Percentiles rank a stretch among this genome's conserved stretches.
phyloP scores from a whole-genome alignment of 192 early-diverging fungal species.

The Coemansia sp. region DNA sequence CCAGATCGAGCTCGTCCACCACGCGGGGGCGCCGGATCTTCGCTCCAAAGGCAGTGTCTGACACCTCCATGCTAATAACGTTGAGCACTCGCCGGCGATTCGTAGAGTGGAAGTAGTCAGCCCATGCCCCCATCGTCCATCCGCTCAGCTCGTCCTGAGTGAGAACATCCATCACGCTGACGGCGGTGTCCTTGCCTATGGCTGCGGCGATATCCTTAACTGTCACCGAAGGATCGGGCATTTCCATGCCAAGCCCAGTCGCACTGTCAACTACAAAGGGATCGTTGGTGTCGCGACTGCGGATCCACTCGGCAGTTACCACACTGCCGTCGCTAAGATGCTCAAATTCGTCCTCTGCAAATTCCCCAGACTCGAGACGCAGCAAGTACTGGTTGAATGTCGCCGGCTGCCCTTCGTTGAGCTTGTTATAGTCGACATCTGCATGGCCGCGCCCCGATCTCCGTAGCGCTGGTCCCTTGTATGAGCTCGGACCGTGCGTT shows the following conservation, averaged over 20 bases:
- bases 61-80: conserved; percentile 87
- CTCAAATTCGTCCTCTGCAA: conserved; percentile 66
- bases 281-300: conserved; percentile 61
- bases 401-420: conserved; percentile 74
- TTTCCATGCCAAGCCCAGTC: conserved; percentile 76
- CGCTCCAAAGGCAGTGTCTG: conserved; percentile 65
- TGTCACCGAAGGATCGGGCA: conserved; percentile 65
- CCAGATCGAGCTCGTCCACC: conserved; percentile 87
- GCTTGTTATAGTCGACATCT: conserved; percentile 79
- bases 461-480: conserved; percentile 50
- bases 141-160: conserved; percentile 77
- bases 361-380: conserved; percentile 66
- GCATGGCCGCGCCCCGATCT: conserved; percentile 60
- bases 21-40: conserved; percentile 71
- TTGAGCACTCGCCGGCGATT: conserved; percentile 75
- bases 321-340: conserved; percentile 60
- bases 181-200: conserved; percentile 64
- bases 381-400: conserved; percentile 82
- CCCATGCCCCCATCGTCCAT: conserved; percentile 84
- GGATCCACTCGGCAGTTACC: conserved; percentile 67
- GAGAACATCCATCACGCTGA: conserved; percentile 91
- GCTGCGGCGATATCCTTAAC: conserved; percentile 60
- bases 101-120: conserved; percentile 67
- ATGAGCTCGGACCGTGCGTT: conserved; percentile 61
- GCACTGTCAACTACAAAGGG: conserved; percentile 73